phyloP scores from a whole-genome alignment of 139 green algal species.

The Chlamydomonas schloesseri region DNA sequence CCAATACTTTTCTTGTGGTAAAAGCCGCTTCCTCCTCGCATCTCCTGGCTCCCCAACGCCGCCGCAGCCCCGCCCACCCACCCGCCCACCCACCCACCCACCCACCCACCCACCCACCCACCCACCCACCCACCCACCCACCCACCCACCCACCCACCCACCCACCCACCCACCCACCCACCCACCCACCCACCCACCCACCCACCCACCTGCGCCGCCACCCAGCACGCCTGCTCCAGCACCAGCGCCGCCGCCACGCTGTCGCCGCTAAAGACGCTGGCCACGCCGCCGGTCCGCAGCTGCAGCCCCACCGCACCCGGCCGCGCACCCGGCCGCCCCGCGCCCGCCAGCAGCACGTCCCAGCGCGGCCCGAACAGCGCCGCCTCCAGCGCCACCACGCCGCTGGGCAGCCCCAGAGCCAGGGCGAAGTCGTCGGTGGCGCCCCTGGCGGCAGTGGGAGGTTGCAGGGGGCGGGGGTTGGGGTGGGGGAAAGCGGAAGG shows the following conservation, averaged over 20 bases:
- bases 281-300: conserved; percentile 13
- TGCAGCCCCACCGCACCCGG: conserved; percentile 9
- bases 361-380: conserved; percentile 4
- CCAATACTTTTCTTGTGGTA: too few species aligned
- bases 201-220: conserved; percentile 11
- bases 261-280: background rate
- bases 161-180: too few species aligned
- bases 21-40: too few species aligned
- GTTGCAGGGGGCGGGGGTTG: background rate
- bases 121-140: too few species aligned
- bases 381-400: conserved; percentile 16
- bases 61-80: too few species aligned
- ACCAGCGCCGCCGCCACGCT: conserved; percentile 34
- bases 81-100: too few species aligned
- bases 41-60: too few species aligned
- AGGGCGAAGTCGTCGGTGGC: background rate
- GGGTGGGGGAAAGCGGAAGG: background rate
- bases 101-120: too few species aligned
- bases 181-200: too few species aligned
- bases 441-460: background rate
- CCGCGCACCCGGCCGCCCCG: background rate
- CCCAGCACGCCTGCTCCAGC: conserved; percentile 46
- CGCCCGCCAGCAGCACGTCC: conserved; percentile 13
- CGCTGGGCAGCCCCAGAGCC: background rate
- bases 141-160: too few species aligned